Base-by-base conservation (phyloP, 805 yeast species). In the Candida nemodendra region DNA sequence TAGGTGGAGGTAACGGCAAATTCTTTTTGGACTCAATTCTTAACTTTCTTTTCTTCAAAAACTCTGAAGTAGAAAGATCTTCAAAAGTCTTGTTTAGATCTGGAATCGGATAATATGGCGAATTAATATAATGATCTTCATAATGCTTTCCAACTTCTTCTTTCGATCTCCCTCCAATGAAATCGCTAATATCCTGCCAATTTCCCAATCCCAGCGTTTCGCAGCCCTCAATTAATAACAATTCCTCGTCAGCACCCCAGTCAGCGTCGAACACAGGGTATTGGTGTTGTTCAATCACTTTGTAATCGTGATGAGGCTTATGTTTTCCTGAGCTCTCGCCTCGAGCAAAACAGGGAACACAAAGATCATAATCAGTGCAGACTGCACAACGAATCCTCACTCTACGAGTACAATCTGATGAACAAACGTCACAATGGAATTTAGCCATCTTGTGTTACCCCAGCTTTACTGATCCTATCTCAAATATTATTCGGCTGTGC, bases 191-290 rank as follows among this genome's bases (percentile, higher is more conserved):
- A 60, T 93, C 99, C 55, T 87, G 95, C 99, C 99, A 93, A 59
- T 90, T 89, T 2, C 99, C 99, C 38, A 93, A 61, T 0, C 99
- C 99, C 30, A 78, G 74, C 8, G 86, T 82, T 61, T 93, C 96
- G 30, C 95, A 82, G 7, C 97, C 98, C 60, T 89, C 95, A 11
- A 95, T 76, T 41, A 93, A 67, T 22, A 87, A 70, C 39, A 90
- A 58, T 62, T 93, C 99, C 61, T 93, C 99, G 65, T 93, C 99
- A 1, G 99, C 99, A 25, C 99, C 99, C 98, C 99, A 93, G 39
- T 83, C 90, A 39, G 74, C 77, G 36, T 79, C 84, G 50, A 95
- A 82, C 8, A 95, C 85, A 0, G 99, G 99, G 56, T 87, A 91
- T 3, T 95, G 84, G 56, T 91, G 91, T 51, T 95, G 96, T 61